Evolutionary conservation across 306 rosid genomes (phyloP), one percentile per base, ranked within the genome.

Genomic region (Canavalia gladiata): DNA sequence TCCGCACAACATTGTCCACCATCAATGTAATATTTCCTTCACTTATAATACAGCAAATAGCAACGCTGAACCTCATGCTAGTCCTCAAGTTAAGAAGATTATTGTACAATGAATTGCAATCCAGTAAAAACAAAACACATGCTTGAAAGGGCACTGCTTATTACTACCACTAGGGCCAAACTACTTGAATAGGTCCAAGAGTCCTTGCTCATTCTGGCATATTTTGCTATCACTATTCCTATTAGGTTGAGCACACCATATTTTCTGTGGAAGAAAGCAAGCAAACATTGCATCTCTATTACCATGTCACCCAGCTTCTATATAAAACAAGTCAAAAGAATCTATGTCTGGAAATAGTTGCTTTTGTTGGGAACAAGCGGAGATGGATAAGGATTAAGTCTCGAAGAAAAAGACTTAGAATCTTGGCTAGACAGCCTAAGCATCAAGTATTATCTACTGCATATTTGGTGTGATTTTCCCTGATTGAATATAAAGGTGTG

Each of bases 11-110:
- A 56, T 49, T 37, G 35, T 47, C 54, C 46, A 64, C 80, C 33
- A 54, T 75, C 35, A 75, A 18, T 69, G 79, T 37, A 62, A 46
- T 69, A 66, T 69, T 68, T 82, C 47, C 18, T 79, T 62, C 49
- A 18, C 79, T 66, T 86, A 11, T 43, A 77, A 29, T 64, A 55
- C 35, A 65, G 11, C 39, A 64, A 69, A 31, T 50, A 60, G 25
- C 25, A 18, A 18, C 25, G 25, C 25, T 18, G 25, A 18, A 18
- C 25, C 25, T 18, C 25, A 18, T 18, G 25, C 25, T 18, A 18
- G 25, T 18, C 25, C 25, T 18, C 25, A 18, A 18, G 25, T 18
- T 18, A 18, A 18, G 25, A 18, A 18, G 25, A 18, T 18, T 18
- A 18, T 18, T 18, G 25, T 18, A 18, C 25, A 18, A 18, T 18